Percentiles rank a stretch among this genome's conserved stretches.
Evolutionary conservation across 345 rosid genomes (phyloP).

Genomic region (Bruguiera sexangula): DNA sequence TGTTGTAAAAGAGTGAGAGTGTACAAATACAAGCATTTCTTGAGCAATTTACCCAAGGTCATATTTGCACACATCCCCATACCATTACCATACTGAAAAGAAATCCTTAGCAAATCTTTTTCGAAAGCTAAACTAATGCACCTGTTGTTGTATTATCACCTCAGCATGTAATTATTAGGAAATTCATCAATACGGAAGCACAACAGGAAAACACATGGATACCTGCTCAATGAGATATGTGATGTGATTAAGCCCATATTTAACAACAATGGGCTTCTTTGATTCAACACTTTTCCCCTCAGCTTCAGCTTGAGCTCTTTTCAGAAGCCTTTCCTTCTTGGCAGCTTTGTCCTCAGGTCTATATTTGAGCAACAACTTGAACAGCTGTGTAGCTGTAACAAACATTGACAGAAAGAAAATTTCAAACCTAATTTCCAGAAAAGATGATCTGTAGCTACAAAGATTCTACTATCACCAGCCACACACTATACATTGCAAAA

Average conservation of each 20-base stretch:
- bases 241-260: slow-evolving; percentile 70
- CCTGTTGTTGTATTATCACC: not conserved
- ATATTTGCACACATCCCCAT: no score
- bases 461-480: not conserved
- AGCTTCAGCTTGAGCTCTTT: slow-evolving; percentile 60
- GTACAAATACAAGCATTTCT: no score
- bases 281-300: slow-evolving; percentile 54
- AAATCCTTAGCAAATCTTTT: not conserved
- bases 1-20: no score
- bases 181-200: not conserved
- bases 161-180: no score
- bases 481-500: not conserved
- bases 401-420: not conserved
- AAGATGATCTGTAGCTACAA: not conserved
- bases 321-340: slow-evolving; percentile 56
- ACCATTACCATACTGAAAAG: not conserved
- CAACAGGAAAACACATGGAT: not conserved
- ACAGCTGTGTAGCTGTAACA: slow-evolving; percentile 50
- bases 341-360: slow-evolving; percentile 67
- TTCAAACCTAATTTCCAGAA: not conserved
- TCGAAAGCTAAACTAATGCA: no score
- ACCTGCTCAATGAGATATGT: slow-evolving; percentile 78
- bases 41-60: no score
- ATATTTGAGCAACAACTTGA: slow-evolving; percentile 66
- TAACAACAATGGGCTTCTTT: slow-evolving; percentile 68